Evolutionary conservation across 257 asterid species (phyloP), one percentile per base, ranked within the genome.

Genomic region (Solanum piurae): DNA sequence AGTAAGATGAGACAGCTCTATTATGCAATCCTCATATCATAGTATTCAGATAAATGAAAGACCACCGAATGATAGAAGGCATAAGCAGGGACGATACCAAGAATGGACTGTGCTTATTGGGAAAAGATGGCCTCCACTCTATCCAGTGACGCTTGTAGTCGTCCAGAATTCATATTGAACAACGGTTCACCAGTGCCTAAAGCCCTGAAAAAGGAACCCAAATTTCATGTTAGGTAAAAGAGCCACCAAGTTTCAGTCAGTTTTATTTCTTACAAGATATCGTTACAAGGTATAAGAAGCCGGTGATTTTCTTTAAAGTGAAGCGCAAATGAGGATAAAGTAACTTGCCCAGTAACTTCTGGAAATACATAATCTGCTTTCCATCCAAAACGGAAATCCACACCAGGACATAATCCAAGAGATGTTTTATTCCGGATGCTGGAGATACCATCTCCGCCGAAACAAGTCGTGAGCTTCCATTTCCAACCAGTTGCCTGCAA

Each of bases 351-450:
- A 36, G 92, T 95, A 84, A 97, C 76, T 93, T 97, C 99, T 44
- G 99, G 99, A 88, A 96, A 95, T 69, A 92, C 95, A 84, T 93
- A 97, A 91, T 97, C 99, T 12, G 98, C 99, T 89, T 92, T 93
- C 99, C 99, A 97, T 86, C 99, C 98, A 74, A 97, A 97, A 31
- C 99, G 98, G 83, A 95, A 96, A 92, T 95, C 98, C 36, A 97
- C 91, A 64, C 99, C 99, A 76, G 99, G 98, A 87, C 96, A 95
- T 88, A 97, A 88, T 71, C 98, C 98, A 85, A 97, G 93, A 33
- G 98, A 93, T 36, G 99, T 95, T 92, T 97, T 97, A 90, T 97
- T 97, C 69, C 93, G 94, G 85, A 97, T 94, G 85, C 96, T 90
- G 80, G 99, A 95, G 9, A 94, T 58, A 71, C 98, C 96, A 90